Percentiles rank a stretch among this genome's conserved stretches.
These are phyloP conservation scores for Penicillium odoratum DNA, from an alignment of 495 filamentous ascomycete genomes.

Conservation along the genomic window DNA sequence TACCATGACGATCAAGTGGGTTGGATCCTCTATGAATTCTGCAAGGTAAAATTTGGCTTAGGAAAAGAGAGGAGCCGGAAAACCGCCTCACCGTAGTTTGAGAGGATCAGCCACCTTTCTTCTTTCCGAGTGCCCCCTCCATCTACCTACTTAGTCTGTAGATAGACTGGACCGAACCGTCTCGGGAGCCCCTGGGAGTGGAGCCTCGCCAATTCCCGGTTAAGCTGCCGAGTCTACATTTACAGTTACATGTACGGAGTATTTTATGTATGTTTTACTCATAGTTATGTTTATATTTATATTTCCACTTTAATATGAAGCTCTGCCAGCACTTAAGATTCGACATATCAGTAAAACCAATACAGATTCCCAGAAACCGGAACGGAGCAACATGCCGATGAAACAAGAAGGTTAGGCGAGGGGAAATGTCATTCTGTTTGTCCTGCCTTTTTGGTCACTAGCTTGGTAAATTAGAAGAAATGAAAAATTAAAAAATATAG, in stretches of 20 bases:
- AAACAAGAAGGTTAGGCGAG: slow-evolving; percentile 33
- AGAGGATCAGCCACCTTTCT: slow-evolving; percentile 3
- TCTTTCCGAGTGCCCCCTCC: background rate
- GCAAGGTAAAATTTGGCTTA: background rate
- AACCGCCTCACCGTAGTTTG: slow-evolving; percentile 32
- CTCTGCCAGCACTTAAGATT: too few relatives aligned
- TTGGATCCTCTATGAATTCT: background rate
- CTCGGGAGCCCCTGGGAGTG: slow-evolving; percentile 19
- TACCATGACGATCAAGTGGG: background rate
- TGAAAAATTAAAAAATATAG: too few relatives aligned
- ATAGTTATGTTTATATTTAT: background rate
- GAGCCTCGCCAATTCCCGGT: slow-evolving; percentile 22
- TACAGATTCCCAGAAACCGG: background rate
- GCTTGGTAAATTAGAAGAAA: slow-evolving; percentile 2
- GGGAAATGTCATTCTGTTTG: background rate
- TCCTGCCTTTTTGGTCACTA: slow-evolving; percentile 23
- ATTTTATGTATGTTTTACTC: too few relatives aligned
- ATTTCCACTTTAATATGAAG: background rate
- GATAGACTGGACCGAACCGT: slow-evolving; percentile 18
- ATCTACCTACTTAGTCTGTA: slow-evolving; percentile 1
- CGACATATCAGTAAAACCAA: background rate
- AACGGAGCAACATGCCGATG: slow-evolving; percentile 9
- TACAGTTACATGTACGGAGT: too few relatives aligned
- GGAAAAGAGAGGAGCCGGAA: slow-evolving; percentile 5
- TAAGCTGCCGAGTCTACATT: slow-evolving; percentile 20